These are phyloP conservation scores for Fusarium sarcochroum DNA, from an alignment of 2,329 filamentous ascomycete species.

Conservation along the genomic window DNA sequence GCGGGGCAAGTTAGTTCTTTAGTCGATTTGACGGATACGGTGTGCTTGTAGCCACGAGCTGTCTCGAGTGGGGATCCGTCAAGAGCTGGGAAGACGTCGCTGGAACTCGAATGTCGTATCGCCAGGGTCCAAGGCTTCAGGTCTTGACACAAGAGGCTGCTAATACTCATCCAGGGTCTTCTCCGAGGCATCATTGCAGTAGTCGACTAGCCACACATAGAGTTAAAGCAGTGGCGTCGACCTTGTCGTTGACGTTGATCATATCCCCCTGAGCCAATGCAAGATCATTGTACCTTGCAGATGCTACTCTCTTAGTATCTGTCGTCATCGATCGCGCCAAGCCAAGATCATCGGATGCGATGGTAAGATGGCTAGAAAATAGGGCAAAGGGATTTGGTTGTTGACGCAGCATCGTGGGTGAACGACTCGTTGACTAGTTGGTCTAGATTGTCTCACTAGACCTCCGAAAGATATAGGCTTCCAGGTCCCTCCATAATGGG, in stretches of 20 bases:
- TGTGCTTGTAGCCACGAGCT: background rate
- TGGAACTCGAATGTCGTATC: slow-evolving; percentile 4
- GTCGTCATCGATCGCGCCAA: background rate
- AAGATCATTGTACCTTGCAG: slow-evolving; percentile 2
- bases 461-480: slow-evolving; percentile 7
- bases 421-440: background rate
- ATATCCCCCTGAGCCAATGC: slow-evolving; percentile 2
- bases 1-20: slow-evolving; percentile 2
- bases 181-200: background rate
- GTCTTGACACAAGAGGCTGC: background rate
- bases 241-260: background rate
- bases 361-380: background rate
- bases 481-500: background rate
- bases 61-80: background rate
- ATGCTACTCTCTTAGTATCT: background rate
- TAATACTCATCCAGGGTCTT: background rate
- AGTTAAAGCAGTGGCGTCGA: background rate
- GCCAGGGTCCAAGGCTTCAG: background rate
- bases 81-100: background rate
- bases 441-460: background rate
- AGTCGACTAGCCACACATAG: no score
- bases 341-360: background rate
- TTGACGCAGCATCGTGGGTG: background rate
- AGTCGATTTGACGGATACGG: slow-evolving; percentile 2
- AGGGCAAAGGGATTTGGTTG: background rate